A percentile compares a stretch with the other conserved stretches of the same genome.
phyloP scores from a whole-genome alignment of 768 basidiomycete species.

The Mycena pura region DNA sequence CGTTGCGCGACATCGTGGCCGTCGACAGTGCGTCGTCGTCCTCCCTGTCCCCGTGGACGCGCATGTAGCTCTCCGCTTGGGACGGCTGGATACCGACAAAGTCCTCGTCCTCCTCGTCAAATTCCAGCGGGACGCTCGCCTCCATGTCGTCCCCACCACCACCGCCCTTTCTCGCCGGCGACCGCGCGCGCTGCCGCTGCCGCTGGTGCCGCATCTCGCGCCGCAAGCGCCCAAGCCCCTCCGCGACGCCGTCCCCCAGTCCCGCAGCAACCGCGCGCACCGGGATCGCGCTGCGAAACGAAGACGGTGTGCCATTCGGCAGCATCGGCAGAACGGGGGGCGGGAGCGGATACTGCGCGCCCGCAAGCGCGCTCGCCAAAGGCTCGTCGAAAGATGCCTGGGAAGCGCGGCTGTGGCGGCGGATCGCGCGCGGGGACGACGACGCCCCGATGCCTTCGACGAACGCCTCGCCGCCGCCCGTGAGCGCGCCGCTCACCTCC shows the following conservation, averaged over 20 bases:
- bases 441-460: slow-evolving; percentile 51
- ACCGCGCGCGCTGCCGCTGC: slow-evolving; percentile 59
- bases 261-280: slow-evolving; percentile 62
- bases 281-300: slow-evolving; percentile 59
- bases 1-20: slow-evolving; percentile 35
- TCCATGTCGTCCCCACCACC: slow-evolving; percentile 28
- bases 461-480: slow-evolving; percentile 54
- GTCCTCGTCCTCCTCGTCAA: slow-evolving; percentile 76
- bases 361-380: slow-evolving; percentile 73
- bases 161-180: slow-evolving; percentile 44
- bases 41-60: slow-evolving; percentile 21
- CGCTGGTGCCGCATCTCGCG: slow-evolving; percentile 58
- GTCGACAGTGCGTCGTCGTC: slow-evolving; percentile 33
- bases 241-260: slow-evolving; percentile 62
- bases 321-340: slow-evolving; percentile 74
- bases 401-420: slow-evolving; percentile 40
- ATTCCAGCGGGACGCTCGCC: slow-evolving; percentile 60
- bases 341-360: slow-evolving; percentile 57
- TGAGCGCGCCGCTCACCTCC: slow-evolving; percentile 64
- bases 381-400: slow-evolving; percentile 78
- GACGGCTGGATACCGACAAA: slow-evolving; percentile 40
- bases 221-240: slow-evolving; percentile 64
- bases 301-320: slow-evolving; percentile 64
- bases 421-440: slow-evolving; percentile 49
- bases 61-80: slow-evolving; percentile 11